phyloP scores from a whole-genome alignment of 306 rosid genomes.

The Cotoneaster glaucophyllus region DNA sequence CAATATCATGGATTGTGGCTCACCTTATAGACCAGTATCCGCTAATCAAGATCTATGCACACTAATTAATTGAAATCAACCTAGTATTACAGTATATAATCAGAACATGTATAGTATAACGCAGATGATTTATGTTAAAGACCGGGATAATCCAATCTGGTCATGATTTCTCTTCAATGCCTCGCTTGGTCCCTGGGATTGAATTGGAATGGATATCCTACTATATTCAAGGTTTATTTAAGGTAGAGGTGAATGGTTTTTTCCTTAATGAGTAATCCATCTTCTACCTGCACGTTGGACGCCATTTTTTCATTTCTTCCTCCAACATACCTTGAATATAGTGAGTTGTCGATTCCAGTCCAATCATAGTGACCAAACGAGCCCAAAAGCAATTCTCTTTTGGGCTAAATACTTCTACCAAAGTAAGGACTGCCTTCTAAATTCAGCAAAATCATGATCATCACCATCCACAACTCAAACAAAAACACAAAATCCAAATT shows the following conservation, averaged over 20 bases:
- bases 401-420: background rate
- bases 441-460: background rate
- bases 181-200: background rate
- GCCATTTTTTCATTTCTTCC: too few species aligned
- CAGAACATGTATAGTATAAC: background rate
- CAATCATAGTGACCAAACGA: background rate
- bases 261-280: too few species aligned
- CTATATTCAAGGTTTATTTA: too few species aligned
- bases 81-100: background rate
- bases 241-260: too few species aligned
- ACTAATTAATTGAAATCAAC: background rate
- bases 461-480: background rate
- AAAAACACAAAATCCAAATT: background rate
- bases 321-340: too few species aligned
- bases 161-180: background rate
- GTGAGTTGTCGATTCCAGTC: background rate
- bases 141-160: background rate
- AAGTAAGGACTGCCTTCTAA: background rate
- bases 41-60: background rate
- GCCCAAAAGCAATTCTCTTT: background rate
- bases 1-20: background rate
- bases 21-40: background rate
- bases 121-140: too few species aligned
- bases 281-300: too few species aligned
- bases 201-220: background rate